Percentiles rank a stretch among this genome's conserved stretches.
Conservation (phyloP, 768 basidiomycete genomes). For the Phanerochaete sordida region DNA sequence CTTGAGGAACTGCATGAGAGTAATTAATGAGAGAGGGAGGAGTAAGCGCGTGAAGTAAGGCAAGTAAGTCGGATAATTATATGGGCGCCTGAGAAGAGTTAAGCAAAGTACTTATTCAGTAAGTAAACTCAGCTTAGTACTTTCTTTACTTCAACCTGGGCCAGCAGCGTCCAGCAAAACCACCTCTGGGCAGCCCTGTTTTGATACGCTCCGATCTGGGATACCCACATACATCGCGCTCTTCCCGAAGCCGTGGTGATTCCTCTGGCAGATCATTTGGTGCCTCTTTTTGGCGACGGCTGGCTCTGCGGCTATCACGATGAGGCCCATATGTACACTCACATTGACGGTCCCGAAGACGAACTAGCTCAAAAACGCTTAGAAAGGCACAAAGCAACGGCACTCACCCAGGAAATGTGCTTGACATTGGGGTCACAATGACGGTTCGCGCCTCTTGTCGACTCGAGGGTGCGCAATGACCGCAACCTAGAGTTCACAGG, state of each 20-base stretch:
- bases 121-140: no score
- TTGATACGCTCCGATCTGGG: background rate
- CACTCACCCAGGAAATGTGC: background rate
- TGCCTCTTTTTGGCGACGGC: background rate
- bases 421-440: slow-evolving; percentile 8
- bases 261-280: background rate
- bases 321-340: background rate
- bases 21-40: no score
- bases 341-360: background rate
- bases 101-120: no score
- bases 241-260: background rate
- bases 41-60: no score
- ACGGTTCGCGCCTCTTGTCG: background rate
- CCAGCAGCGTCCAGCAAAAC: slow-evolving; percentile 8
- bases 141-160: no score
- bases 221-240: background rate
- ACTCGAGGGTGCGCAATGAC: no score
- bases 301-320: background rate
- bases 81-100: no score
- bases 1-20: no score
- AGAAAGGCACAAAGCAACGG: background rate
- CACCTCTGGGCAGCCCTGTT: background rate
- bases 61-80: no score
- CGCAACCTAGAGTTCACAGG: no score
- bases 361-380: background rate